Evolutionary conservation across 139 green algal genomes (phyloP), one percentile per base, ranked within the genome.

Genomic region (Edaphochlamys debaryana): DNA sequence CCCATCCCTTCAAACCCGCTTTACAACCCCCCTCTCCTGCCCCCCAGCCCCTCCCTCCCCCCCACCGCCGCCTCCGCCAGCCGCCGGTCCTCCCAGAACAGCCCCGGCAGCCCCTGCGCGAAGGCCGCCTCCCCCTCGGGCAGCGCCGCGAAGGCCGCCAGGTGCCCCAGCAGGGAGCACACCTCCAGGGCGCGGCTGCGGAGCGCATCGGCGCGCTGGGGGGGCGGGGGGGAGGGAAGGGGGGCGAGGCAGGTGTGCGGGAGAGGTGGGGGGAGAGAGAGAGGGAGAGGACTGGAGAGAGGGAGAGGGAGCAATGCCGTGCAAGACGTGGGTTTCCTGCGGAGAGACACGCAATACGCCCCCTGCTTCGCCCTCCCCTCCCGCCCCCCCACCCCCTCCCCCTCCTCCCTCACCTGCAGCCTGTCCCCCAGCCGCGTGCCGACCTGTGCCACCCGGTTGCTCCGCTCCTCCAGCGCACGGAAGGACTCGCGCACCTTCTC

Each of bases 31-130:
- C n/a, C n/a, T n/a, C n/a, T n/a, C n/a, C n/a, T n/a, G n/a, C n/a
- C n/a, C n/a, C n/a, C n/a, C n/a, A n/a, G n/a, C n/a, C n/a, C n/a
- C n/a, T n/a, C n/a, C n/a, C n/a, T n/a, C n/a, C n/a, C n/a, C 37
- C 76, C 50, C 45, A 83, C 77, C 77, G 77, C 77, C 6, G 77
- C 77, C 63, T 75, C 77, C 42, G 77, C 77, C 77, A 75, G 23
- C 42, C 62, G 72, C 22, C 64, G 37, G 27, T 83, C 77, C 63
- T 83, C 77, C 77, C 77, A 75, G 64, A 80, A 80, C 58, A 69
- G 56, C 17, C 32, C 56, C 56, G 77, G 77, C 77, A 83, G 77
- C 23, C 34, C 42, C 45, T n/a, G 34, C 2, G 13, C 40, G 34
- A 56, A 67, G 4, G 77, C 77, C 19, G 2, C 32, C 13, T 83